Percentiles rank a stretch among this genome's conserved stretches.
Conservation (phyloP, 2,329 filamentous ascomycete genomes). For the Talaromyces sp. region DNA sequence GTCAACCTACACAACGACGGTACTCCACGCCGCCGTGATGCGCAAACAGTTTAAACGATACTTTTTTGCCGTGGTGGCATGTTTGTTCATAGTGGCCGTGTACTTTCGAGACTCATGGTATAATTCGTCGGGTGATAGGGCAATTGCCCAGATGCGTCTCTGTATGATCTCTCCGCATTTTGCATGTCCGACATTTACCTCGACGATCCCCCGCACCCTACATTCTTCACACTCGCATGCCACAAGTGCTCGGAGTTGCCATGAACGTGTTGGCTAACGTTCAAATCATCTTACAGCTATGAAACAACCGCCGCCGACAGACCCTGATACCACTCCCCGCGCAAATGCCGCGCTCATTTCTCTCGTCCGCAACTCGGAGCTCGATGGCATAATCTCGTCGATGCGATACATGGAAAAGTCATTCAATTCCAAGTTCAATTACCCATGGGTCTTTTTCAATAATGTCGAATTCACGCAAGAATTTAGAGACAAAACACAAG, state of each 20-base stretch:
- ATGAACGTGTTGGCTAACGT: background rate
- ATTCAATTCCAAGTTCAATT: conserved; percentile 99
- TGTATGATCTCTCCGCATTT: conserved; percentile 11
- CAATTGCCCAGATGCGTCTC: conserved; percentile 16
- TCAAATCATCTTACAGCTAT: conserved; percentile 1
- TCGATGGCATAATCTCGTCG: conserved; percentile 75
- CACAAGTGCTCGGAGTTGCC: background rate
- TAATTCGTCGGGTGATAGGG: conserved; percentile 16
- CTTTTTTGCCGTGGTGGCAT: background rate
- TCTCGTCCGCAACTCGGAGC: conserved; percentile 86
- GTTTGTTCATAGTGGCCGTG: conserved; percentile 2
- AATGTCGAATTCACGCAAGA: conserved; percentile 94
- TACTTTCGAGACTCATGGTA: conserved; percentile 18
- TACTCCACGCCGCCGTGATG: background rate
- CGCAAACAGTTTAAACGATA: conserved; percentile 15
- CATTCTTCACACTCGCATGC: background rate
- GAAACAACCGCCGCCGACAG: conserved; percentile 16
- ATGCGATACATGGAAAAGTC: conserved; percentile 91
- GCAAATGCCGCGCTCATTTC: conserved; percentile 91
- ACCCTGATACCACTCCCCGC: conserved; percentile 42
- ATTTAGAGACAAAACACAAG: conserved; percentile 78
- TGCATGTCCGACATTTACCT: background rate
- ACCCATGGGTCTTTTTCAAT: conserved; percentile 99
- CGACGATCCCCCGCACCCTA: conserved; percentile 1
- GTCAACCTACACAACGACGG: background rate